These are phyloP conservation scores for Moricandia moricandioides DNA, from an alignment of 345 rosid genomes.

Conservation along the genomic window DNA sequence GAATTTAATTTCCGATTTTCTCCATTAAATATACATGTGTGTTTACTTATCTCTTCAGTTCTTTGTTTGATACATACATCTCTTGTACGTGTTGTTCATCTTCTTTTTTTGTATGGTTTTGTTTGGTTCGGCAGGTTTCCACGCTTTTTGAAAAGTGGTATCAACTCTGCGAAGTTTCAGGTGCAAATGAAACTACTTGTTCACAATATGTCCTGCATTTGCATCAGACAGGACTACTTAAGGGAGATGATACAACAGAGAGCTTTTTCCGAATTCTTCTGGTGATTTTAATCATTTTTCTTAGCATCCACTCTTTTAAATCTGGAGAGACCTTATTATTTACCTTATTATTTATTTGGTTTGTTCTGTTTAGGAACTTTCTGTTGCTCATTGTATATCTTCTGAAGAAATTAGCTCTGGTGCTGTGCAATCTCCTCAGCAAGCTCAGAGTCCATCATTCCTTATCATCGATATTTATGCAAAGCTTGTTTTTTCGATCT, in stretches of 20 bases:
- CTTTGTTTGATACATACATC: background rate
- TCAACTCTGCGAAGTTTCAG: slow-evolving; percentile 71
- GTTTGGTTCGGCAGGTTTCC: slow-evolving; percentile 52
- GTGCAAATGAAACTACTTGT: slow-evolving; percentile 64
- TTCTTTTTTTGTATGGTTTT: background rate
- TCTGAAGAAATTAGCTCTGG: slow-evolving; percentile 65
- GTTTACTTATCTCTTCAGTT: slow-evolving; percentile 9
- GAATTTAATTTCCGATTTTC: slow-evolving; percentile 6
- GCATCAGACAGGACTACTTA: slow-evolving; percentile 77
- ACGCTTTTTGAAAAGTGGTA: slow-evolving; percentile 73
- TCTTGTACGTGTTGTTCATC: background rate
- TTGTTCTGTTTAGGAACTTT: slow-evolving; percentile 54
- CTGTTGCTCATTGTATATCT: slow-evolving; percentile 83
- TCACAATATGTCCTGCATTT: slow-evolving; percentile 63
- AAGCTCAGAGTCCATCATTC: background rate
- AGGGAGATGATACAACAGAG: slow-evolving; percentile 83
- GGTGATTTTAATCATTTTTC: slow-evolving; percentile 35
- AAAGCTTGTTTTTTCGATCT: no score
- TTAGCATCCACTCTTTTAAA: background rate
- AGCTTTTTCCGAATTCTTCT: slow-evolving; percentile 75
- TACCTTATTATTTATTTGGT: background rate
- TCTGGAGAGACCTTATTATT: background rate
- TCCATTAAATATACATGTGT: background rate
- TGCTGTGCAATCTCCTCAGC: background rate
- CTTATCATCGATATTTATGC: no score